Conservation (phyloP, 2,329 filamentous ascomycete species). For the Stemphylium vesicarium region DNA sequence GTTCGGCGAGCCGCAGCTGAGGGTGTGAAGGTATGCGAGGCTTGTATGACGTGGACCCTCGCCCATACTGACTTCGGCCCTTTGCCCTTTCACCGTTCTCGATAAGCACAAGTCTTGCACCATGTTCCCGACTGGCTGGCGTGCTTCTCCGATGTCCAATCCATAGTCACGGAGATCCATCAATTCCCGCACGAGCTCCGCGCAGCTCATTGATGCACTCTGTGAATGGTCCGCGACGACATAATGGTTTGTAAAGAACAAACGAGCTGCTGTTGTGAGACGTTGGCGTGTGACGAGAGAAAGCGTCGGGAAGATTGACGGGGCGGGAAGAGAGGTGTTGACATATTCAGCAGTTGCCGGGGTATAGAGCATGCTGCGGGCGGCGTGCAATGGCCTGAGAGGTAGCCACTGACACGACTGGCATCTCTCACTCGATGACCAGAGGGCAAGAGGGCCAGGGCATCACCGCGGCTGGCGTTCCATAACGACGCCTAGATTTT, state of each 20-base stretch:
- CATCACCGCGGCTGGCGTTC: neutral
- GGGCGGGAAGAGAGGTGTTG: neutral
- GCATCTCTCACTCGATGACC: neutral
- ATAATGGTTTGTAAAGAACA: neutral
- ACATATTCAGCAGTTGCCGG: neutral
- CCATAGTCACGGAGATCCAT: neutral
- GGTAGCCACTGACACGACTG: neutral
- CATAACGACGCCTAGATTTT: neutral
- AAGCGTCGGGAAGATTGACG: neutral
- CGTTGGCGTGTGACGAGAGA: neutral
- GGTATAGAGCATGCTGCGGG: neutral
- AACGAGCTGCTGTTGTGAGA: neutral
- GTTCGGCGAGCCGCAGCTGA: slow-evolving; percentile 59
- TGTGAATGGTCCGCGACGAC: neutral
- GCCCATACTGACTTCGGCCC: slow-evolving; percentile 61
- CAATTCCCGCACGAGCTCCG: neutral
- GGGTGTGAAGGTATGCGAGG: slow-evolving; percentile 61
- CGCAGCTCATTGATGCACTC: neutral
- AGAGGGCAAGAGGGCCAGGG: neutral
- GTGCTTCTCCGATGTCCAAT: slow-evolving; percentile 55
- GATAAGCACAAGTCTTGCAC: slow-evolving; percentile 58
- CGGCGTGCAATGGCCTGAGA: neutral
- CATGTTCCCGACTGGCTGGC: slow-evolving; percentile 60
- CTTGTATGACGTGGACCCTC: slow-evolving; percentile 51
- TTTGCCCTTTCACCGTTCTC: slow-evolving; percentile 55